Evolutionary conservation across 1,284 basidiomycete species (phyloP).

Genomic region (Pholiota adiposa): DNA sequence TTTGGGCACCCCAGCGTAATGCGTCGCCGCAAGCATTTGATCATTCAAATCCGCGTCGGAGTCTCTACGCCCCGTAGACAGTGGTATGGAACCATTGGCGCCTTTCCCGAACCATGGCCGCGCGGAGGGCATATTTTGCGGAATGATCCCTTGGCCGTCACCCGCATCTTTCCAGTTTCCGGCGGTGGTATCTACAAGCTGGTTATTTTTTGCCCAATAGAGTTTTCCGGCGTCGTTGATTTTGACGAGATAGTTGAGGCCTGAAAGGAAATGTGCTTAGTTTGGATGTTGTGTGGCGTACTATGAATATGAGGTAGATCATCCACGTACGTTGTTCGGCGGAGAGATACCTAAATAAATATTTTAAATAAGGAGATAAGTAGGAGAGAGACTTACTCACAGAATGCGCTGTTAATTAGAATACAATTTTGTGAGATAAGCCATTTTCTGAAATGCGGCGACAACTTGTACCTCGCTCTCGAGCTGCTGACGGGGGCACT

Average conservation of each 20-base stretch:
- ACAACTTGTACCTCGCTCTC: slow-evolving; percentile 61
- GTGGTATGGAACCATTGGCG: neutral
- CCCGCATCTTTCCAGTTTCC: slow-evolving; percentile 70
- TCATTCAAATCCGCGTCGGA: slow-evolving; percentile 12
- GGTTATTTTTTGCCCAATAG: slow-evolving; percentile 71
- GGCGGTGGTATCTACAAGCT: slow-evolving; percentile 65
- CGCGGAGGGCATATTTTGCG: slow-evolving; percentile 38
- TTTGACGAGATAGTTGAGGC: slow-evolving; percentile 71
- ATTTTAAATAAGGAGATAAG: neutral
- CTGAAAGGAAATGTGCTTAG: slow-evolving; percentile 28
- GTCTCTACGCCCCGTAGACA: neutral
- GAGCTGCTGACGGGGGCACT: slow-evolving; percentile 69
- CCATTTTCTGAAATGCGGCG: neutral
- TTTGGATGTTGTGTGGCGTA: neutral
- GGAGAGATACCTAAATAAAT: slow-evolving; percentile 58
- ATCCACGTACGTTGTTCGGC: slow-evolving; percentile 63
- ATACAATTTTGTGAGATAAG: neutral
- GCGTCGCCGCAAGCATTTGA: slow-evolving; percentile 47
- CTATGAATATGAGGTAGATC: no score
- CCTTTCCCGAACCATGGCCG: slow-evolving; percentile 2
- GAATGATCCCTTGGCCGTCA: slow-evolving; percentile 59
- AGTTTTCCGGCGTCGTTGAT: slow-evolving; percentile 68
- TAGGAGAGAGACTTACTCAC: slow-evolving; percentile 22
- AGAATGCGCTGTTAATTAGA: slow-evolving; percentile 37
- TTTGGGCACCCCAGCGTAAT: slow-evolving; percentile 48